Evolutionary conservation across 2,329 filamentous ascomycete genomes (phyloP).

Genomic region (Parasarocladium wereldwijsianum): DNA sequence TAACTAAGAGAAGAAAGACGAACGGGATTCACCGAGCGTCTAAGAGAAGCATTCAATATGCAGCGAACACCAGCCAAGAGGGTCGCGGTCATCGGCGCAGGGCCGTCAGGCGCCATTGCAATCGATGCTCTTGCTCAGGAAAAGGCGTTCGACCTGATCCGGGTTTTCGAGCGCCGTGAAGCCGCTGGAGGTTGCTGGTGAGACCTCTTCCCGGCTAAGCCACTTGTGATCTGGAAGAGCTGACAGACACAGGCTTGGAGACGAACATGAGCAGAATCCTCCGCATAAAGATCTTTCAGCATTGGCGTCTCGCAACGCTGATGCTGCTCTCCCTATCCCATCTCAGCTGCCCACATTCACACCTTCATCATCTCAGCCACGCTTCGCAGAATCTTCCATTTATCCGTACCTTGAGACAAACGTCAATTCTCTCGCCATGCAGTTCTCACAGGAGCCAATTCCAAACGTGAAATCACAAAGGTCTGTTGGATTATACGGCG

Average conservation of each 20-base stretch:
- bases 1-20: too few relatives aligned
- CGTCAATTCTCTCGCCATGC: slow-evolving; percentile 43
- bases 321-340: slow-evolving; percentile 32
- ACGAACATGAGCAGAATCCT: slow-evolving; percentile 18
- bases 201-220: too few relatives aligned
- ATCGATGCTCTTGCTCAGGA: slow-evolving; percentile 46
- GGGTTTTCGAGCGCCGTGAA: slow-evolving; percentile 47
- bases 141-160: slow-evolving; percentile 39
- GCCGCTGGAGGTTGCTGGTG: slow-evolving; percentile 47
- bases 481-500: slow-evolving; percentile 29
- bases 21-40: too few relatives aligned
- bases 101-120: slow-evolving; percentile 44
- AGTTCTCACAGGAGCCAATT: slow-evolving; percentile 41
- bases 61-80: slow-evolving; percentile 11
- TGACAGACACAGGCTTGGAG: slow-evolving; percentile 23
- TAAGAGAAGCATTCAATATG: too few relatives aligned
- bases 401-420: slow-evolving; percentile 54
- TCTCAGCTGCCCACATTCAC: slow-evolving; percentile 28
- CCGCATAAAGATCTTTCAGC: too few relatives aligned
- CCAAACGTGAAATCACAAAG: slow-evolving; percentile 18
- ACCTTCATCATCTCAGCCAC: slow-evolving; percentile 24
- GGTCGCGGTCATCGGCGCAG: slow-evolving; percentile 46
- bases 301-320: slow-evolving; percentile 33
- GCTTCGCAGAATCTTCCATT: slow-evolving; percentile 42
- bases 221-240: too few relatives aligned